Conservation (phyloP, 148 eudicot genomes). For the Vaccinium vitisidaea region DNA sequence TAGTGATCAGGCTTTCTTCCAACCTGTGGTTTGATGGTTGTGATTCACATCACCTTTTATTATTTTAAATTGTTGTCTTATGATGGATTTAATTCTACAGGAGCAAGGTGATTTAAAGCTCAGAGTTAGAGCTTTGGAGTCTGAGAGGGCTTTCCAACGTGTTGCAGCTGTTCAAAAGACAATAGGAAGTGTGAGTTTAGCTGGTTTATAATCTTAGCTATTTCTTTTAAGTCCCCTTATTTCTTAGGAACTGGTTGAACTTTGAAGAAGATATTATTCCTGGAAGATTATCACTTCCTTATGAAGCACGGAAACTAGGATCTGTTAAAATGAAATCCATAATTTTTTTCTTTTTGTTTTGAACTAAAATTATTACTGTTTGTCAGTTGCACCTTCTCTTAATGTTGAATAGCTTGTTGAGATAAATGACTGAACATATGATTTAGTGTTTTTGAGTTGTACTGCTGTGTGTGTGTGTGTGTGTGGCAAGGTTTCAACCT, state of each 20-base stretch:
- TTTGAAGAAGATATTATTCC: neutral
- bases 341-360: neutral
- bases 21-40: neutral
- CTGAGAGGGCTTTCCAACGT: constrained; percentile 95
- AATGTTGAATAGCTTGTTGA: neutral
- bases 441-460: neutral
- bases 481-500: neutral
- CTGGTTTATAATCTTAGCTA: neutral
- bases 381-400: neutral
- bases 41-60: constrained; percentile 22
- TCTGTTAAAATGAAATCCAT: neutral
- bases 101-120: constrained; percentile 99
- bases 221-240: neutral
- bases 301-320: neutral
- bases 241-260: neutral
- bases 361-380: neutral
- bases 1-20: constrained; percentile 27
- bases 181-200: constrained; percentile 80
- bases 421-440: neutral
- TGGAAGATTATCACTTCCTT: neutral
- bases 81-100: constrained; percentile 29
- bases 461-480: neutral
- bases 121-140: constrained; percentile 90
- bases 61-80: neutral
- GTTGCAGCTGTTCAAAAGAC: constrained; percentile 95